Evolutionary conservation across 768 basidiomycete species (phyloP).

Genomic region (Saitozyma podzolica): DNA sequence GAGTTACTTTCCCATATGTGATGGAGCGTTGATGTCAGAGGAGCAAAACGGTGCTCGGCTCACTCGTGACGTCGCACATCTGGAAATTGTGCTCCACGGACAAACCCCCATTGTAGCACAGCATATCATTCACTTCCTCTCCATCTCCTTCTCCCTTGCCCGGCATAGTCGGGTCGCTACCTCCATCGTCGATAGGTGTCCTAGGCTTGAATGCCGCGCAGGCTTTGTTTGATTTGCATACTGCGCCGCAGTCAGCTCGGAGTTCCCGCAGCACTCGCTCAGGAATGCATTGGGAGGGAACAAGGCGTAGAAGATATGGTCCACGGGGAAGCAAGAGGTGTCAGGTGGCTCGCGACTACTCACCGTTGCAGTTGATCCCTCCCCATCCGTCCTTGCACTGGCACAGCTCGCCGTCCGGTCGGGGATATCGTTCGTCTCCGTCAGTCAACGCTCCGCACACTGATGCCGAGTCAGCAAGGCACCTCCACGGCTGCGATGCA

Average conservation of each 20-base stretch:
- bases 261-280: background rate
- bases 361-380: conserved; percentile 97
- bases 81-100: conserved; percentile 95
- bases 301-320: too few relatives aligned
- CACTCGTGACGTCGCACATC: conserved; percentile 97
- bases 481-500: background rate
- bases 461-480: conserved; percentile 44
- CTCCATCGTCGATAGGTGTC: conserved; percentile 13
- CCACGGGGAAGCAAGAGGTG: too few relatives aligned
- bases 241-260: conserved; percentile 54
- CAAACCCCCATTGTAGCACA: conserved; percentile 88
- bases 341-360: conserved; percentile 29
- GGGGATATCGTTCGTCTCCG: conserved; percentile 76
- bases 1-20: conserved; percentile 41
- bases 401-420: conserved; percentile 73
- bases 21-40: background rate
- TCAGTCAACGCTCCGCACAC: conserved; percentile 95
- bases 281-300: too few relatives aligned
- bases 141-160: conserved; percentile 46
- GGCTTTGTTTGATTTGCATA: conserved; percentile 78
- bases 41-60: conserved; percentile 46
- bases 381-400: conserved; percentile 93
- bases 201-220: conserved; percentile 72
- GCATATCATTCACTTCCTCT: conserved; percentile 66
- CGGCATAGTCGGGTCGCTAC: conserved; percentile 13